phyloP scores from a whole-genome alignment of 495 filamentous ascomycete species.

The Talaromyces wortmannii region DNA sequence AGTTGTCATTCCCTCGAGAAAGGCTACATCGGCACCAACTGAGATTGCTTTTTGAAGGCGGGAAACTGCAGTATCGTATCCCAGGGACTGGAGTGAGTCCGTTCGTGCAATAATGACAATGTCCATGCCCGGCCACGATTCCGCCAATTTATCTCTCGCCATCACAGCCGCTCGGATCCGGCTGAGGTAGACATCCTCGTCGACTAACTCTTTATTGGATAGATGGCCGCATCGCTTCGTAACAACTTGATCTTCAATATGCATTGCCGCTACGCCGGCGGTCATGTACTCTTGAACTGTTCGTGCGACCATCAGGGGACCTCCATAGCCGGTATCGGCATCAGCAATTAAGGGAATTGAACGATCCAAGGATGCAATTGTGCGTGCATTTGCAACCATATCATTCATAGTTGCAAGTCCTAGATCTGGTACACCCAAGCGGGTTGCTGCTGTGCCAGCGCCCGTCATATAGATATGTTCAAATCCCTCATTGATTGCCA shows the following conservation, averaged over 20 bases:
- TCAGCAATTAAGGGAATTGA: conserved; percentile 48
- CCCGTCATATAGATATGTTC: conserved; percentile 54
- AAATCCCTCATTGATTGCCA: conserved; percentile 42
- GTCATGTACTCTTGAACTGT: conserved; percentile 45
- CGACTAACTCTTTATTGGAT: conserved; percentile 44
- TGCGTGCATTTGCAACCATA: background rate
- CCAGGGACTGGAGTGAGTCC: conserved; percentile 42
- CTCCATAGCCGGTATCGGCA: conserved; percentile 51
- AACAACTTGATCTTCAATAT: conserved; percentile 54
- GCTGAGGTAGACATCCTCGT: conserved; percentile 26
- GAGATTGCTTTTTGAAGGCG: conserved; percentile 36
- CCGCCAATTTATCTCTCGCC: conserved; percentile 23
- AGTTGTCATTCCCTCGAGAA: conserved; percentile 46
- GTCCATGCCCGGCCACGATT: conserved; percentile 14
- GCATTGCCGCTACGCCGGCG: conserved; percentile 49
- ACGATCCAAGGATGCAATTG: background rate
- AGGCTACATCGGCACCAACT: conserved; percentile 44
- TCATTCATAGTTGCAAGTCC: conserved; percentile 28
- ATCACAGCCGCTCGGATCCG: conserved; percentile 37
- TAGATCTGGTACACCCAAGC: conserved; percentile 49
- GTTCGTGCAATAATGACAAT: conserved; percentile 55
- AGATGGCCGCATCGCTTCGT: conserved; percentile 53
- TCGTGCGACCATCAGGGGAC: conserved; percentile 42
- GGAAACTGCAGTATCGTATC: conserved; percentile 42
- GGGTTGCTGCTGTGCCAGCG: conserved; percentile 48